Percentiles rank a stretch among this genome's conserved stretches.
Conservation (phyloP, 352 stramenopile species). For the Globisporangium lucens region DNA sequence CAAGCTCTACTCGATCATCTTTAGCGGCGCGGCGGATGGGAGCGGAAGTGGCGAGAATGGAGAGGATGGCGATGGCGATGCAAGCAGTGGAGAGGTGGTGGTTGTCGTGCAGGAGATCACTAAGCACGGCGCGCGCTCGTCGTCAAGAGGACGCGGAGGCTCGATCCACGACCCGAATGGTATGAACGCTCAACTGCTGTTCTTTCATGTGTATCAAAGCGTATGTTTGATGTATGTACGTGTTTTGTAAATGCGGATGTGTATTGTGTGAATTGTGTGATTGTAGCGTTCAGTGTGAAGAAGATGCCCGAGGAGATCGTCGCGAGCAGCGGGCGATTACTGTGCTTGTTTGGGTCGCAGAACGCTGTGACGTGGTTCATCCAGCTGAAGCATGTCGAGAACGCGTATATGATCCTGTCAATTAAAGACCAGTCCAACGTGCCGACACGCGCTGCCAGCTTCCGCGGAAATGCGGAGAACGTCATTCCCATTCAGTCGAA, state of each 20-base stretch:
- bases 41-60: no score
- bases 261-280: neutral
- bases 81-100: conserved; percentile 35
- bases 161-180: conserved; percentile 41
- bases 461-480: neutral
- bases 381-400: conserved; percentile 60
- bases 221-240: neutral
- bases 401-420: conserved; percentile 70
- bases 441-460: neutral
- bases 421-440: conserved; percentile 27
- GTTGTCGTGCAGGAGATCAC: conserved; percentile 64
- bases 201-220: neutral
- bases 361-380: conserved; percentile 73
- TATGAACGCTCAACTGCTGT: conserved; percentile 10
- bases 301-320: conserved; percentile 82
- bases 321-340: conserved; percentile 46
- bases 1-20: conserved; percentile 66
- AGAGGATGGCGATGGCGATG: conserved; percentile 2
- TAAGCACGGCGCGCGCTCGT: conserved; percentile 32
- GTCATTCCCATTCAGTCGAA: conserved; percentile 5
- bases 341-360: conserved; percentile 50
- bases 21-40: conserved; percentile 24
- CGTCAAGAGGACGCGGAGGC: neutral
- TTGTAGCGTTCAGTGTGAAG: conserved; percentile 57
- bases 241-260: neutral